Percentiles rank a stretch among this genome's conserved stretches.
phyloP scores from a whole-genome alignment of 106 monocot species.

The Dendrobium huoshanense region DNA sequence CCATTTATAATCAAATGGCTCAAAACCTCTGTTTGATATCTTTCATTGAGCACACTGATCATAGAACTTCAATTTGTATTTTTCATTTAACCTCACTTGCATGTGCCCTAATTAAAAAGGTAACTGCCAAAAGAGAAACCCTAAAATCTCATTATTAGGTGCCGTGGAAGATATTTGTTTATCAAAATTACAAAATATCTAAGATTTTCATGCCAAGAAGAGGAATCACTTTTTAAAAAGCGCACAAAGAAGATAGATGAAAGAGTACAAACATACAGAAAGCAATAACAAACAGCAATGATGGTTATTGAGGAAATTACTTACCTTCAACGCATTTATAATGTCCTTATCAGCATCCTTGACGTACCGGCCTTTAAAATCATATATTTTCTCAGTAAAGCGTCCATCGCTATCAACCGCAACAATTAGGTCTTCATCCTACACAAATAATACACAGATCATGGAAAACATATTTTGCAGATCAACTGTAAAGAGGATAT shows the following conservation, averaged over 20 bases:
- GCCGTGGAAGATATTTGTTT: not conserved
- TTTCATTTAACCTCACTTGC: not conserved
- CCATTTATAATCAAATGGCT: not conserved
- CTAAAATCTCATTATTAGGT: not conserved
- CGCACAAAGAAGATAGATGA: not conserved
- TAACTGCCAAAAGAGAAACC: not conserved
- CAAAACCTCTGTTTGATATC: not conserved
- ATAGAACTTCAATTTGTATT: not conserved
- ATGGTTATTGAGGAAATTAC: slow-evolving; percentile 3
- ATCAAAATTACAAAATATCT: not conserved
- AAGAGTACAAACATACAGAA: not conserved
- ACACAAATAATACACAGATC: not conserved
- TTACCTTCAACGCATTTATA: slow-evolving; percentile 71
- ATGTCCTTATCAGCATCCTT: slow-evolving; percentile 99
- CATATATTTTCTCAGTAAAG: slow-evolving; percentile 66
- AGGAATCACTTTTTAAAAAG: not conserved
- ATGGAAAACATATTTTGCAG: not conserved
- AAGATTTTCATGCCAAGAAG: not conserved
- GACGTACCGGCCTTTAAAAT: slow-evolving; percentile 70
- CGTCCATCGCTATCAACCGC: slow-evolving; percentile 92
- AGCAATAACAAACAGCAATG: not conserved
- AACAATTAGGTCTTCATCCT: slow-evolving; percentile 79
- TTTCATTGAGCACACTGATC: not conserved
- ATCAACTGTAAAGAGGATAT: not conserved
- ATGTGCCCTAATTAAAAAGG: not conserved